Evolutionary conservation across 495 filamentous ascomycete genomes (phyloP), one percentile per base, ranked within the genome.

Genomic region (Podospora anserina): DNA sequence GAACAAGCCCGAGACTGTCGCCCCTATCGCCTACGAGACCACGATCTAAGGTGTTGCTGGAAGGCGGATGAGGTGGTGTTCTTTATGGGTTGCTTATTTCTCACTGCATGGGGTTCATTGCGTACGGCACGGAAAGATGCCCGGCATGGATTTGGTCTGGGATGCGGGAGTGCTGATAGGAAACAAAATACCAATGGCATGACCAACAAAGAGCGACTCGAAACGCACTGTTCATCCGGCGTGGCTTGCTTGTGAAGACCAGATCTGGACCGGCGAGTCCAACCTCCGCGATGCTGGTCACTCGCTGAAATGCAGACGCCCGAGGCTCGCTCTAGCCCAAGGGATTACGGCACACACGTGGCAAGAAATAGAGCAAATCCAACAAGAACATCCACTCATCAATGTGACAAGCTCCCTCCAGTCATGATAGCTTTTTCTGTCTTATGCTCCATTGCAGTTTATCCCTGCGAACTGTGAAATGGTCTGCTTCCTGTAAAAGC

Each of bases 11-110:
- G 93, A 97, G 89, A 98, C 90, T 70, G 88, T 99, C 72, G 87
- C 89, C 58, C 93, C 95, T 59, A 87, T 97, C 73, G 83, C 94
- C 77, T 99, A 97, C 88, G 95, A 97, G 88, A 99, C 95, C 75
- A 94, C 93, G 72, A 98, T 98, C 79, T 99, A 94, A 90, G 82
- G 64, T 65, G 56, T 44, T 26, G 66, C 55, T 28, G 26, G 55
- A 63, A 34, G 68, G 70, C 63, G 68, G 70, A 67, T 69, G 66
- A 59, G 74, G 69, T 67, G 72, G 67, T 69, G 70, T 71, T 70
- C 69, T 69, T 72, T 66, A 70, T 70, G 77, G 69, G 68, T 75
- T 78, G 72, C 71, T 78, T 76, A 63, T 75, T 75, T 77, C 55
- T 72, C 71, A 75, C 70, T 77, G 74, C 74, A 76, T 76, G 77